Base-by-base conservation (phyloP, 2,329 filamentous ascomycete species). In the Dothideomycetes sp. region DNA sequence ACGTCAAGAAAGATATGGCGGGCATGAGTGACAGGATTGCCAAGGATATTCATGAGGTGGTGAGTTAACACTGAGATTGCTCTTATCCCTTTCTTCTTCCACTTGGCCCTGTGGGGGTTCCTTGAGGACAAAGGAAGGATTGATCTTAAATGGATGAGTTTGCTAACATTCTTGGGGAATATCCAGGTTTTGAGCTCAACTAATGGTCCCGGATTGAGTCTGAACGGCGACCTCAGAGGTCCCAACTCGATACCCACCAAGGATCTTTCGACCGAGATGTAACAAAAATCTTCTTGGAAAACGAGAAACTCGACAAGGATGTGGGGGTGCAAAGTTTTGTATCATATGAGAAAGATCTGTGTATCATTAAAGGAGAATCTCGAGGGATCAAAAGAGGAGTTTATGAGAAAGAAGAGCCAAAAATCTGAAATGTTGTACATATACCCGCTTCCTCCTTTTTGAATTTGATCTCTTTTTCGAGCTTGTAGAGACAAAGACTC, bases 171-270 rank as follows among this genome's bases (percentile, higher is more conserved):
- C n/a, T n/a, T n/a, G n/a, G n/a, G n/a, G n/a, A n/a, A n/a, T n/a
- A n/a, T n/a, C n/a, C 44, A 76, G 59, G 83, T 96, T 23, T 66
- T 98, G 54, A 89, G 84, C 67, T 86, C 87, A 10, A 94, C 89
- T 5, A 73, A 91, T 56, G 80, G 82, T 2, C 88, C 91, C 1
- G 89, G 86, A 0, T 78, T 98, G 67, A 86, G 80, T 58, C 65
- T 98, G 59, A 94, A 76, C 58, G 89, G 88, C 43, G 77, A 82
- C 41, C 83, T 91, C 60, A 77, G 66, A 53, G 70, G 80, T 39
- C 68, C 72, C 4, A 71, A 76, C 45, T 76, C 76, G 46, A 55
- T 64, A 49, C 45, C 56, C n/a, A 51, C 60, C 12, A 64, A 59
- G 48, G 63, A 65, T 36, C 45, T 59, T n/a, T 20, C 41, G 32